Conservation (phyloP, 140 eudicot genomes). For the Eryngium alpinum region DNA sequence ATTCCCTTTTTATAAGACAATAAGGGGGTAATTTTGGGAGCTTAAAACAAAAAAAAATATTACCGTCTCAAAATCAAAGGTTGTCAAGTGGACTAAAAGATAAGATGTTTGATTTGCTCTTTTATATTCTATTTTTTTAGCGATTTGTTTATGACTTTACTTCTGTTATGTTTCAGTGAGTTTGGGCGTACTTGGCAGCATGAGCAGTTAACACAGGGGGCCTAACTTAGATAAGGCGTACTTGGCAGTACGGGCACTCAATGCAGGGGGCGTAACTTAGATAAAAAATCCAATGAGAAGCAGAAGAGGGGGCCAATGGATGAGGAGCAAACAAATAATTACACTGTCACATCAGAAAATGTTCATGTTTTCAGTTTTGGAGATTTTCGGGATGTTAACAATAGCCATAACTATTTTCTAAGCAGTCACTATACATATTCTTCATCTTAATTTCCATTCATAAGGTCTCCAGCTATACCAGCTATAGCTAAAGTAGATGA, state of each 20-base stretch:
- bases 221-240: too few relatives aligned
- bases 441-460: neutral
- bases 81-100: too few relatives aligned
- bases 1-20: too few relatives aligned
- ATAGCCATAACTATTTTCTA: too few relatives aligned
- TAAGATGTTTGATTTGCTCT: too few relatives aligned
- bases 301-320: neutral
- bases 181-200: neutral
- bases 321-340: neutral
- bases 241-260: neutral
- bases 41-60: too few relatives aligned
- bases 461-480: neutral
- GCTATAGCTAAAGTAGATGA: too few relatives aligned
- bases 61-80: too few relatives aligned
- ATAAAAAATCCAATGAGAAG: neutral
- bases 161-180: conserved; percentile 1
- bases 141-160: neutral
- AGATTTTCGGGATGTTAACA: too few relatives aligned
- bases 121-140: neutral
- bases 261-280: neutral
- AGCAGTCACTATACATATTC: neutral
- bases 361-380: too few relatives aligned
- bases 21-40: too few relatives aligned
- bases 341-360: neutral
- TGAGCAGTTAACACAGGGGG: too few relatives aligned